Evolutionary conservation across 345 rosid species (phyloP).

Genomic region (Eucalyptus erythrocorys): DNA sequence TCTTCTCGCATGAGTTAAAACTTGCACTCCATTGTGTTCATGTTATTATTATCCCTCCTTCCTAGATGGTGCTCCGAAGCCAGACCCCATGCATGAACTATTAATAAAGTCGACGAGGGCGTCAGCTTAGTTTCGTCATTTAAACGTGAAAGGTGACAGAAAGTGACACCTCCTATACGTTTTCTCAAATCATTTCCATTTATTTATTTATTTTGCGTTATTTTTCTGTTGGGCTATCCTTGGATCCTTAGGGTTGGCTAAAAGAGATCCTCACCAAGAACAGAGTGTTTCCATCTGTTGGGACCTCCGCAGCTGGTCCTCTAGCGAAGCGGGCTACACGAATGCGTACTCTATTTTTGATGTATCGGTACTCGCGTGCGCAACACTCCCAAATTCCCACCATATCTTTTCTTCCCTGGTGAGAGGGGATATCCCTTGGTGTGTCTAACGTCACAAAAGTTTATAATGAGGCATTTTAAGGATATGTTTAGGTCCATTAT

Average conservation of each 20-base stretch:
- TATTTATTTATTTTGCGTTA: accelerated
- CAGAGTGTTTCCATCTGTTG: background rate
- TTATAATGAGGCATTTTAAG: background rate
- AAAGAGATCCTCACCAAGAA: background rate
- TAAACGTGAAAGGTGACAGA: background rate
- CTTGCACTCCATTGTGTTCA: background rate
- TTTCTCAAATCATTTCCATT: background rate
- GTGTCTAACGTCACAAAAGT: background rate
- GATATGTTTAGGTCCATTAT: background rate
- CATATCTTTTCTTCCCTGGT: background rate
- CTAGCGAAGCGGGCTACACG: background rate
- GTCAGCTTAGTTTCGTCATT: background rate
- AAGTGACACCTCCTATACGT: background rate
- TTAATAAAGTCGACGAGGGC: background rate
- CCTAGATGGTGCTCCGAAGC: background rate
- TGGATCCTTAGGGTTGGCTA: background rate
- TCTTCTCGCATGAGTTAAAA: background rate
- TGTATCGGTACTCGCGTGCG: background rate
- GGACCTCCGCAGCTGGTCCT: background rate
- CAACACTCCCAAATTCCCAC: background rate
- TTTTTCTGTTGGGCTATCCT: background rate
- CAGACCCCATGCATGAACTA: background rate
- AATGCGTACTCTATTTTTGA: background rate
- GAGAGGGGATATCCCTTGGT: background rate
- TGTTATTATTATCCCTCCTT: background rate